These are phyloP conservation scores for Bolboschoenus planiculmis DNA, from an alignment of 176 grass and related monocot species.

Conservation along the genomic window DNA sequence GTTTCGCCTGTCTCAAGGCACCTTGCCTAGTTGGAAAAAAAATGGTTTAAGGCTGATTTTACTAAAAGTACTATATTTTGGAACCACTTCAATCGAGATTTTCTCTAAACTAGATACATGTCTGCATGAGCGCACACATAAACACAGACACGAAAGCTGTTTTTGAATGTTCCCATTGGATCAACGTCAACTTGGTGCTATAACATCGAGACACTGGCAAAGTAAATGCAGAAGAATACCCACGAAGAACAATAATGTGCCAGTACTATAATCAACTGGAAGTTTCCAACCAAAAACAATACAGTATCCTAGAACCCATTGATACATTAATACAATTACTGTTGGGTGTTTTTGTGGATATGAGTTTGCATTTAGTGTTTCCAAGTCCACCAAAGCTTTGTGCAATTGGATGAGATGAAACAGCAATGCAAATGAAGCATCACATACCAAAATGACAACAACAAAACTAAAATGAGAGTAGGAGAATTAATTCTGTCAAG, in stretches of 20 bases:
- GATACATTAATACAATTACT: background rate
- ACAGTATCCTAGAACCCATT: background rate
- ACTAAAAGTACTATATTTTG: background rate
- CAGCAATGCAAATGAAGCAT: background rate
- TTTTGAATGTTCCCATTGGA: background rate
- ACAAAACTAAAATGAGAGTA: background rate
- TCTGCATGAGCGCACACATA: background rate
- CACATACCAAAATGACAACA: background rate
- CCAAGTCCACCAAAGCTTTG: background rate
- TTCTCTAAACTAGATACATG: background rate
- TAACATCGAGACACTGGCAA: background rate
- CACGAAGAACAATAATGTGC: background rate
- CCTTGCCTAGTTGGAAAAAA: constrained; percentile 44
- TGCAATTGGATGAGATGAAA: background rate
- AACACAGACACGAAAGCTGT: background rate
- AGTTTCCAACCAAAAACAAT: background rate
- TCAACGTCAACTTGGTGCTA: background rate
- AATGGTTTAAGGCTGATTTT: background rate
- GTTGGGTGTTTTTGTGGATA: background rate
- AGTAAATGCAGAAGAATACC: background rate
- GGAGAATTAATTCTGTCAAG: background rate
- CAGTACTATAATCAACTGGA: too few relatives aligned
- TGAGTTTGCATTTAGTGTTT: background rate
- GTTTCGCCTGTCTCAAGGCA: constrained; percentile 71
- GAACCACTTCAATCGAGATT: background rate